A percentile compares a stretch with the other conserved stretches of the same genome.
These are phyloP conservation scores for Thielaviopsis musarum DNA, from an alignment of 2,329 filamentous ascomycete species.

Conservation along the genomic window DNA sequence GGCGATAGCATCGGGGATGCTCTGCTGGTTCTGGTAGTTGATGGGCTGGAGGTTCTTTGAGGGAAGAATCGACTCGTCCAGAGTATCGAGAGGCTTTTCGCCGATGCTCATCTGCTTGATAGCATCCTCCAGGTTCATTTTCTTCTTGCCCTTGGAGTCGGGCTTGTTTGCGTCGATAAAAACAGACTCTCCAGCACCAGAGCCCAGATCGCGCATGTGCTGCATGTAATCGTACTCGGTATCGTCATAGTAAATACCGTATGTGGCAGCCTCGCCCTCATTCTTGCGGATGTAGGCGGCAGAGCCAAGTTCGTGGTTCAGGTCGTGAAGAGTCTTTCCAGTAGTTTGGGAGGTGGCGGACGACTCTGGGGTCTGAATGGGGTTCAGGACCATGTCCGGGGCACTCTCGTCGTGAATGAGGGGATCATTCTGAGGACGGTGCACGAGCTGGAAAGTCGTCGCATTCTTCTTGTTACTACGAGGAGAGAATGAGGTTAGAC, in stretches of 20 bases:
- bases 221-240: slow-evolving; percentile 99
- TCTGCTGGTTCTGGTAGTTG: slow-evolving; percentile 84
- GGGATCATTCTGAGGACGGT: slow-evolving; percentile 93
- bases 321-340: slow-evolving; percentile 52
- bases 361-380: slow-evolving; percentile 25
- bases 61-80: slow-evolving; percentile 61
- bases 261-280: slow-evolving; percentile 87
- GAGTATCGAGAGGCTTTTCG: slow-evolving; percentile 36
- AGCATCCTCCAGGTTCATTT: slow-evolving; percentile 67
- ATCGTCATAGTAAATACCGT: slow-evolving; percentile 92
- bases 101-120: slow-evolving; percentile 45
- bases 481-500: slow-evolving; percentile 15
- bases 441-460: slow-evolving; percentile 83
- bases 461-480: slow-evolving; percentile 73
- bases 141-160: slow-evolving; percentile 55
- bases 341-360: slow-evolving; percentile 21
- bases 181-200: slow-evolving; percentile 50
- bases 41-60: slow-evolving; percentile 61
- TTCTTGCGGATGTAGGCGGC: slow-evolving; percentile 59
- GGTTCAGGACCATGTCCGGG: slow-evolving; percentile 81
- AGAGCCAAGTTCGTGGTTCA: slow-evolving; percentile 58
- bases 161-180: slow-evolving; percentile 60
- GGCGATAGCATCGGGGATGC: slow-evolving; percentile 76
- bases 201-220: slow-evolving; percentile 77
- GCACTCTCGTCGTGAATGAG: slow-evolving; percentile 84